These are phyloP conservation scores for Pinus tabuliformis DNA, from an alignment of 75 land plant species.

Conservation along the genomic window DNA sequence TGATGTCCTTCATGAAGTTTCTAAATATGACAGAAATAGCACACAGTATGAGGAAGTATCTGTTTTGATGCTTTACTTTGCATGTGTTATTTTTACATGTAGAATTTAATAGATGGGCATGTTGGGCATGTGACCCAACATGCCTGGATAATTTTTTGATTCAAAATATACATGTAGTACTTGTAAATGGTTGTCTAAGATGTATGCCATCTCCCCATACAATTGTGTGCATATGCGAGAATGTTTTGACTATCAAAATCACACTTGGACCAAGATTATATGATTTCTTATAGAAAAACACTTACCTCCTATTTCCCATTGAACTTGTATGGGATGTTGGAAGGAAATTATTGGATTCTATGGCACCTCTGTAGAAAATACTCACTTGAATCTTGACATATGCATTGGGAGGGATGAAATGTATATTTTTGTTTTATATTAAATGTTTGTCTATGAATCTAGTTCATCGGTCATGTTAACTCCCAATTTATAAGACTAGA, in stretches of 20 bases:
- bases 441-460: not conserved
- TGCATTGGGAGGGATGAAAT: not conserved
- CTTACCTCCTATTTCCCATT: constrained; percentile 77
- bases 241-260: no score
- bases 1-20: no score
- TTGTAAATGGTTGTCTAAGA: not conserved
- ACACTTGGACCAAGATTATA: constrained; percentile 95
- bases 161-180: not conserved
- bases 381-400: not conserved
- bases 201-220: constrained; percentile 14
- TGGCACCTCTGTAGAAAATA: constrained; percentile 72
- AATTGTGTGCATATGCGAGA: no score
- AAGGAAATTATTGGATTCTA: constrained; percentile 87
- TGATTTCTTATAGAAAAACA: constrained; percentile 86
- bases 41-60: no score
- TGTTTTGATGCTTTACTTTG: no score
- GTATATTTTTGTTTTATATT: no score
- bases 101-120: no score
- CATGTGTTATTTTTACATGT: no score
- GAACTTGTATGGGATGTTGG: constrained; percentile 89
- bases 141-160: not conserved
- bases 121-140: no score
- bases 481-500: no score
- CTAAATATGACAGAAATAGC: no score
- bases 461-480: no score